A percentile compares a stretch with the other conserved stretches of the same genome.
These are phyloP conservation scores for Emmonsiellopsis sp. DNA, from an alignment of 2,329 filamentous ascomycete genomes.

Conservation along the genomic window DNA sequence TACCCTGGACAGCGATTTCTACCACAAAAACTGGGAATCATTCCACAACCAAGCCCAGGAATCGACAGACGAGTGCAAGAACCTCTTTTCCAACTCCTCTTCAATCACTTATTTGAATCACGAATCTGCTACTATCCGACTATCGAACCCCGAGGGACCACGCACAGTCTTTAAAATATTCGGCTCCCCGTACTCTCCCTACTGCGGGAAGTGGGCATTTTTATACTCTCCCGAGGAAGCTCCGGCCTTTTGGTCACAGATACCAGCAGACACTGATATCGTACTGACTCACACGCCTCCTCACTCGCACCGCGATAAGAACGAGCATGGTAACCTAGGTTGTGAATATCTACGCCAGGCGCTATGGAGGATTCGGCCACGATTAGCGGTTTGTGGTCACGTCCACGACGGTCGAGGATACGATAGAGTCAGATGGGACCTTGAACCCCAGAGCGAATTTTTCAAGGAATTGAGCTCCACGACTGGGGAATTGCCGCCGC, in stretches of 20 bases:
- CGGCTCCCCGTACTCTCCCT: constrained; percentile 47
- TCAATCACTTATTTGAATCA: constrained; percentile 46
- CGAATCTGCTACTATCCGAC: constrained; percentile 33
- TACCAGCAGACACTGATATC: constrained; percentile 44
- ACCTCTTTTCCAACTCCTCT: constrained; percentile 30
- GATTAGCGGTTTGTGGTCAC: constrained; percentile 49
- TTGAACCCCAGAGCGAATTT: not conserved
- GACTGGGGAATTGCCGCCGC: constrained; percentile 27
- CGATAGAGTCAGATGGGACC: constrained; percentile 41
- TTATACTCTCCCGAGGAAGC: constrained; percentile 40
- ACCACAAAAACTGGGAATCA: constrained; percentile 27
- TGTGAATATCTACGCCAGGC: constrained; percentile 39
- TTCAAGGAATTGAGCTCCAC: constrained; percentile 7
- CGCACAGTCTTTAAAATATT: constrained; percentile 46
- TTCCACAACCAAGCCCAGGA: constrained; percentile 39
- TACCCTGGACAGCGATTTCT: constrained; percentile 43
- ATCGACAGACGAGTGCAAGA: constrained; percentile 34
- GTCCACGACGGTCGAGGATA: constrained; percentile 48
- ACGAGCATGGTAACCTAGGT: constrained; percentile 29
- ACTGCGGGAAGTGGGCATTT: constrained; percentile 44
- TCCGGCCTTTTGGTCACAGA: constrained; percentile 37
- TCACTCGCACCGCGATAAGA: constrained; percentile 38
- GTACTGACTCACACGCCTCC: constrained; percentile 50
- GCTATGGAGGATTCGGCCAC: constrained; percentile 39
- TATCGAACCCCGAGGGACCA: constrained; percentile 37